Evolutionary conservation across 2,329 filamentous ascomycete species (phyloP), one percentile per base, ranked within the genome.

Genomic region (Clonostachys byssicola): DNA sequence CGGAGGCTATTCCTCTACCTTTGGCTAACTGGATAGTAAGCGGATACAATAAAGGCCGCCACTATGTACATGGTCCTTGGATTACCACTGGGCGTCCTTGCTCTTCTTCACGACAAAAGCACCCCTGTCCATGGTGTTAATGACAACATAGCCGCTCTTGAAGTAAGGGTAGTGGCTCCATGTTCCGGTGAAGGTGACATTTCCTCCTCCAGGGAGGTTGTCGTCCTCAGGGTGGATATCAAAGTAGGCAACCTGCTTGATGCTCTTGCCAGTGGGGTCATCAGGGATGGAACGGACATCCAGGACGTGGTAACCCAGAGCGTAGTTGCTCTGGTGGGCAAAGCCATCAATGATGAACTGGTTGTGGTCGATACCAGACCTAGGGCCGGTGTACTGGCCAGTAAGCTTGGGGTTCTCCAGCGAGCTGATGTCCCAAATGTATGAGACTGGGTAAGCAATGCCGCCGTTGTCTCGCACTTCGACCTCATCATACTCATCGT

Each of bases 401-500:
- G 68, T 71, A 44, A 70, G 60, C 44, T 63, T 65, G 5, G 72
- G 72, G 0, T 55, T 53, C 30, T 67, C 64, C 33, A 75, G 64
- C 9, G 57, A 58, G 17, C 57, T 56, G 51, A 75, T 72, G 55
- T 74, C 69, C 63, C 71, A 75, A 55, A 76, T 72, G 57, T 74
- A 76, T 1, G 71, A 71, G 34, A 71, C 68, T 4, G 73, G 69
- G 54, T 64, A 71, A 1, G 68, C 66, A 33, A 71, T 63, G 2
- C 60, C 61, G 1, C 64, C 71, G 1, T 60, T 58, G 12, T 66
- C 68, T 5, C 61, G 57, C 6, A 53, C 50, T 30, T 71, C 60
- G 14, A 60, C 54, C 56, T 78, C 75, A 53, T 78, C 74, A 45
- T 71, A 65, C 53, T 77, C 74, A 51, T 77, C 74, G 53, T 77